A percentile compares a stretch with the other conserved stretches of the same genome.
Evolutionary conservation across 306 rosid species (phyloP).

Genomic region (Prosopis cineraria): DNA sequence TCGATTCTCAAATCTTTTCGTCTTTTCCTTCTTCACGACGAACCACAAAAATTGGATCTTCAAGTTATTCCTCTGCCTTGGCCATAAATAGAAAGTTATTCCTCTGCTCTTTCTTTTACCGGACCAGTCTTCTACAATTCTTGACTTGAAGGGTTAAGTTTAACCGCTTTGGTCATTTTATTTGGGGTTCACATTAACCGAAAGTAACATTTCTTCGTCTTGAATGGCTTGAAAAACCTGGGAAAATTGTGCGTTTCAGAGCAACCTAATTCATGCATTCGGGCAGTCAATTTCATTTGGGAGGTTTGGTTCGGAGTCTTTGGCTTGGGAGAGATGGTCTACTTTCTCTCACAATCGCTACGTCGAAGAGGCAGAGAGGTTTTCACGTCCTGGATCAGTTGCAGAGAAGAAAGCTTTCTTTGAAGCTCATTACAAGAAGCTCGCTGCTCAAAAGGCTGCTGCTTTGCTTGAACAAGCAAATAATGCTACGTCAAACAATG

Average conservation of each 20-base stretch:
- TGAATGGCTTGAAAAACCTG: conserved; percentile 39
- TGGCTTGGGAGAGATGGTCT: conserved; percentile 96
- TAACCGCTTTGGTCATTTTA: neutral
- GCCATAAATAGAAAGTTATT: neutral
- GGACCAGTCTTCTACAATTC: neutral
- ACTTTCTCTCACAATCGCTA: conserved; percentile 81
- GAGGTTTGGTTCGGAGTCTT: conserved; percentile 76
- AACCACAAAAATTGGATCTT: neutral
- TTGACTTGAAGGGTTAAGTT: neutral
- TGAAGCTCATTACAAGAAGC: conserved; percentile 94
- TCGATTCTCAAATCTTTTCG: neutral
- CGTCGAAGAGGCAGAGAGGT: conserved; percentile 93
- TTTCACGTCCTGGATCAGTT: conserved; percentile 81
- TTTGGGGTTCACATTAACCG: conserved; percentile 29
- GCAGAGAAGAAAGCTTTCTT: conserved; percentile 99
- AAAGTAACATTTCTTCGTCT: neutral
- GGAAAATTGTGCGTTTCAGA: conserved; percentile 62
- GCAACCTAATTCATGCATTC: conserved; percentile 66
- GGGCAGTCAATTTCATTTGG: conserved; percentile 93
- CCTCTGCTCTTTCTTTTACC: conserved; percentile 2
- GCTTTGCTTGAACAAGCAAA: conserved; percentile 76
- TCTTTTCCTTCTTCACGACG: neutral
- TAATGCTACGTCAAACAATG: conserved; percentile 40
- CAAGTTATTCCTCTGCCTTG: neutral
- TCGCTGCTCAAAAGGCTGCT: conserved; percentile 85